Evolutionary conservation across 1,284 basidiomycete species (phyloP), one percentile per base, ranked within the genome.

Genomic region (Peniophora sp.): DNA sequence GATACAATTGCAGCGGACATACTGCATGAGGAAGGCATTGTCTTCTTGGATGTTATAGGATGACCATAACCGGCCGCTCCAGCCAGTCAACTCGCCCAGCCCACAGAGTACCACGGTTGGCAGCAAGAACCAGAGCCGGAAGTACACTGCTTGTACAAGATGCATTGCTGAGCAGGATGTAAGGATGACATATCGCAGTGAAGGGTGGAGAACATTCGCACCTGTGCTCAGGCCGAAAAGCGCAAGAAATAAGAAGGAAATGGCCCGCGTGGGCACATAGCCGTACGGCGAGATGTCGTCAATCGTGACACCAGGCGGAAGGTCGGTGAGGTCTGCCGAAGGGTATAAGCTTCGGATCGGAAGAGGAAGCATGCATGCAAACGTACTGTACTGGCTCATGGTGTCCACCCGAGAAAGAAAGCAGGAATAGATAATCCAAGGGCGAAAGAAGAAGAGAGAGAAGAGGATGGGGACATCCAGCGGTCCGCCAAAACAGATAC

Each of bases 71-170:
- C 65, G 57, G n/a, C 59, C 64, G 24, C 49, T 50, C 77, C 76
- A 78, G 9, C 75, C 77, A 12, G 79, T 56, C 9, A 77, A 56
- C 61, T 85, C 82, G 3, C 74, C 62, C 2, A 70, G 16, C 9
- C 76, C 78, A 34, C 73, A 73, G 0, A 77, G 58, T 19, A 73
- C 63, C 8, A 73, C 69, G 0, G 81, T 82, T 0, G 73, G 74
- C 34, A 80, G 58, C 8, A 80, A 60, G 64, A 72, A 78, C 74
- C 77, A 82, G 48, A 72, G 65, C 14, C 71, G 68, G 47, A 58
- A 69, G 19, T 57, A 58, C 6, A 73, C 50, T 0, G 73, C 71
- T 58, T 81, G 74, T 5, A 56, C 61, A 9, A 72, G 36, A 56
- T 83, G 81, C 0, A 68, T 32, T 1, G 66, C 68, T 70, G 56